A percentile compares a stretch with the other conserved stretches of the same genome.
These are phyloP conservation scores for Spinellus fusiger DNA, from an alignment of 192 early-diverging fungal species.

Conservation along the genomic window DNA sequence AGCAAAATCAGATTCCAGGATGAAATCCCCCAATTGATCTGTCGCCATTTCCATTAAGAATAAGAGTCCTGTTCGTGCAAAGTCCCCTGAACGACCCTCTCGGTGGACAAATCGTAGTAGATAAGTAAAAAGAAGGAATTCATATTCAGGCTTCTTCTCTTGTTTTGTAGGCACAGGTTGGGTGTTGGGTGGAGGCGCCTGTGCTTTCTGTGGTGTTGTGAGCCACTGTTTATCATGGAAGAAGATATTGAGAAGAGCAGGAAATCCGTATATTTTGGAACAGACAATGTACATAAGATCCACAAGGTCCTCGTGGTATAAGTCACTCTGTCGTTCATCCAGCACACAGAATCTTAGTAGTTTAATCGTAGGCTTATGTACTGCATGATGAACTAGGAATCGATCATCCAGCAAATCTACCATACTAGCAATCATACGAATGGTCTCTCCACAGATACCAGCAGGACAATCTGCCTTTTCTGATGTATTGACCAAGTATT, in stretches of 20 bases:
- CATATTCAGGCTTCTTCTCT: conserved; percentile 48
- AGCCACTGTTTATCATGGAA: conserved; percentile 67
- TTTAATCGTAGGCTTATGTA: conserved; percentile 80
- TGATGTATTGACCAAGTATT: conserved; percentile 69
- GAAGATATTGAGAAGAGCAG: conserved; percentile 67
- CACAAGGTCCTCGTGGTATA: conserved; percentile 57
- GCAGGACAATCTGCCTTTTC: conserved; percentile 67
- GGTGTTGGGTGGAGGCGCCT: neutral
- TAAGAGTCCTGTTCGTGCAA: conserved; percentile 76
- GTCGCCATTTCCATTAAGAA: conserved; percentile 80
- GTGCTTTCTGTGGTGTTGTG: conserved; percentile 43
- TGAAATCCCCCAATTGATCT: conserved; percentile 73
- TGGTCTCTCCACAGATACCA: conserved; percentile 75
- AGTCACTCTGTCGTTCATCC: conserved; percentile 43
- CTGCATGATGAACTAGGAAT: conserved; percentile 83
- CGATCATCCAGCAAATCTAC: conserved; percentile 83
- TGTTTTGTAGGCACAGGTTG: no score
- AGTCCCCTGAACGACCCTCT: conserved; percentile 81
- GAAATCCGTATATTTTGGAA: conserved; percentile 75
- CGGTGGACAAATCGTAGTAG: conserved; percentile 84
- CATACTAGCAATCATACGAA: conserved; percentile 72
- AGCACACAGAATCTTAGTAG: conserved; percentile 66
- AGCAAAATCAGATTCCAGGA: conserved; percentile 77
- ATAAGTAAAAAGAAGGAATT: conserved; percentile 87
- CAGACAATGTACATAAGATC: conserved; percentile 74